A percentile compares a stretch with the other conserved stretches of the same genome.
phyloP scores from a whole-genome alignment of 306 rosid species.

The Neltuma alba region DNA sequence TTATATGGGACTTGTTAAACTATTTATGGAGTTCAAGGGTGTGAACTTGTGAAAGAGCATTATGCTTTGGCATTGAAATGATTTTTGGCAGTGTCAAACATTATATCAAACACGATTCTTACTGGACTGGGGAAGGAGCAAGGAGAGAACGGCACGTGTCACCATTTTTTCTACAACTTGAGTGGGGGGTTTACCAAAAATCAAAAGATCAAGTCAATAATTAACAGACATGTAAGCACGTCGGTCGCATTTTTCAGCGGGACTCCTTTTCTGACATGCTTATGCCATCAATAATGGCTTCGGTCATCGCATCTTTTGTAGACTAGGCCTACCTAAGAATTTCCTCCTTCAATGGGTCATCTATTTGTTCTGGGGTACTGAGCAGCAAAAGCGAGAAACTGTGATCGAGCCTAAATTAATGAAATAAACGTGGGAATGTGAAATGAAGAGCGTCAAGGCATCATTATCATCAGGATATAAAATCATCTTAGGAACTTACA shows the following conservation, averaged over 20 bases:
- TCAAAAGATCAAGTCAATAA: not conserved
- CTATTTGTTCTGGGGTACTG: not conserved
- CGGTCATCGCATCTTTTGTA: not conserved
- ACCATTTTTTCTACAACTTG: not conserved
- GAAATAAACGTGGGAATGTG: not conserved
- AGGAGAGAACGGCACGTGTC: not conserved
- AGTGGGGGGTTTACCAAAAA: not conserved
- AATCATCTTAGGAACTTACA: not conserved
- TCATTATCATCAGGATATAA: not conserved
- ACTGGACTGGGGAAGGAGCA: slow-evolving; percentile 1
- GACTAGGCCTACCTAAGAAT: not conserved
- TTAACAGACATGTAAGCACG: not conserved
- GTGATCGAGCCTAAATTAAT: not conserved
- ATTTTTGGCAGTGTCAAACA: not conserved
- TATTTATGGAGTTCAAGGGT: not conserved
- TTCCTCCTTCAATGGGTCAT: not conserved
- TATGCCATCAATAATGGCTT: not conserved
- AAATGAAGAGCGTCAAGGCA: slow-evolving; percentile 15
- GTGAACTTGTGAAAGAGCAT: not conserved
- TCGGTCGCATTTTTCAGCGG: not conserved
- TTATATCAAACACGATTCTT: not conserved
- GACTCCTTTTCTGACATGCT: not conserved
- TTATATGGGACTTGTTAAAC: not conserved
- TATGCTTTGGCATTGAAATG: not conserved
- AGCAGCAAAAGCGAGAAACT: not conserved